A percentile compares a stretch with the other conserved stretches of the same genome.
These are phyloP conservation scores for Hagleromyces aurorensis DNA, from an alignment of 805 yeast genomes.

Conservation along the genomic window DNA sequence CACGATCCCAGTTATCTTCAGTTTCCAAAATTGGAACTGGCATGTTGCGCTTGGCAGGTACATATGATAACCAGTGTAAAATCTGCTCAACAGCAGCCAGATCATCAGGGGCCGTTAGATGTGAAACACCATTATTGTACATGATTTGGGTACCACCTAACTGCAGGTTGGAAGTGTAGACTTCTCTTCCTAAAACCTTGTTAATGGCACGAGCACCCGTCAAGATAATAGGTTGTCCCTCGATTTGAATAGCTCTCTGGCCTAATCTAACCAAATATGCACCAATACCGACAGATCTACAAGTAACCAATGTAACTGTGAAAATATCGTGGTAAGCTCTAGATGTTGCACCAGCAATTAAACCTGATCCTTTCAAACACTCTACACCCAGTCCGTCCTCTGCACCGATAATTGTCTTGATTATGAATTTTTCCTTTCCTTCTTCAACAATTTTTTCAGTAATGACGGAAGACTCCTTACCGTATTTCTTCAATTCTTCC, in stretches of 20 bases:
- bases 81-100: conserved; percentile 93
- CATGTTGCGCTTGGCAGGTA: conserved; percentile 82
- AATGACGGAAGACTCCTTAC: conserved; percentile 52
- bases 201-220: conserved; percentile 99
- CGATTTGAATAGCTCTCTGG: conserved; percentile 97
- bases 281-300: conserved; percentile 99
- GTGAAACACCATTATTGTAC: conserved; percentile 98
- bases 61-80: conserved; percentile 89
- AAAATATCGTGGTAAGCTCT: conserved; percentile 96
- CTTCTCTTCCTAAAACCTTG: conserved; percentile 94
- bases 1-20: conserved; percentile 90
- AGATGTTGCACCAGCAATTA: conserved; percentile 98
- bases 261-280: conserved; percentile 97
- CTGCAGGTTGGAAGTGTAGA: conserved; percentile 92
- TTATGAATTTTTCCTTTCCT: conserved; percentile 76
- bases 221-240: conserved; percentile 96
- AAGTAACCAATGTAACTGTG: conserved; percentile 96
- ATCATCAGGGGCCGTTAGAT: conserved; percentile 93
- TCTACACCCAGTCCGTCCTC: conserved; percentile 98
- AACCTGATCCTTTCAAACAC: conserved; percentile 95
- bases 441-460: conserved; percentile 76
- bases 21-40: conserved; percentile 86
- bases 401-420: conserved; percentile 81
- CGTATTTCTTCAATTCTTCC: conserved; percentile 46
- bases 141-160: conserved; percentile 98